phyloP scores from a whole-genome alignment of 208 protist genomes.

The Histomonas meleagridis region DNA sequence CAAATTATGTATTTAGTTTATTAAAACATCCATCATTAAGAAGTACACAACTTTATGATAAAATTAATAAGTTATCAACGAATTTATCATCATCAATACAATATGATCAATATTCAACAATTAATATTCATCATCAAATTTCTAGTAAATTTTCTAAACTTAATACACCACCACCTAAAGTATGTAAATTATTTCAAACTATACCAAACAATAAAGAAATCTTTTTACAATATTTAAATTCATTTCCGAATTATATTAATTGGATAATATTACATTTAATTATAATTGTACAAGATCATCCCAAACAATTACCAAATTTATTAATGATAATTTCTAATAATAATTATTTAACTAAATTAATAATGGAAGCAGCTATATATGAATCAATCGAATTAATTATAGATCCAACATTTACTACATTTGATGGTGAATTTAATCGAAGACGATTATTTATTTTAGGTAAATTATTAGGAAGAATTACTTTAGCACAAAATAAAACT shows the following conservation, averaged over 20 bases:
- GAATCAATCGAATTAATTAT: not conserved
- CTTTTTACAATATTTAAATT: not conserved
- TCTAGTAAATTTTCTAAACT: not conserved
- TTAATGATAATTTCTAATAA: not conserved
- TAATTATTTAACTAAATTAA: not conserved
- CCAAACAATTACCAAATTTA: not conserved
- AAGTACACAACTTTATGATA: not conserved
- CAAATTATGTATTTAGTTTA: not conserved
- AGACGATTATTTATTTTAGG: constrained; percentile 1
- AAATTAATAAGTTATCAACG: not conserved
- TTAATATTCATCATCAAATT: not conserved
- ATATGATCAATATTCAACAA: not conserved
- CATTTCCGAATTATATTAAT: not conserved
- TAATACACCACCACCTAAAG: not conserved
- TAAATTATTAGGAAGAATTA: not conserved
- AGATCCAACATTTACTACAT: not conserved
- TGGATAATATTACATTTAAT: not conserved
- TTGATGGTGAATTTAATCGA: not conserved
- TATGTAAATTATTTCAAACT: not conserved
- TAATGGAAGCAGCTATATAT: not conserved
- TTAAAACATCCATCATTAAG: constrained; percentile 15
- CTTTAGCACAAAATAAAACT: not conserved
- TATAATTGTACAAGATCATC: not conserved
- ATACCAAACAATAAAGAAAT: not conserved
- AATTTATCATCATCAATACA: not conserved